Evolutionary conservation across 2,329 filamentous ascomycete genomes (phyloP), one percentile per base, ranked within the genome.

Genomic region (Orbilia oligospora): DNA sequence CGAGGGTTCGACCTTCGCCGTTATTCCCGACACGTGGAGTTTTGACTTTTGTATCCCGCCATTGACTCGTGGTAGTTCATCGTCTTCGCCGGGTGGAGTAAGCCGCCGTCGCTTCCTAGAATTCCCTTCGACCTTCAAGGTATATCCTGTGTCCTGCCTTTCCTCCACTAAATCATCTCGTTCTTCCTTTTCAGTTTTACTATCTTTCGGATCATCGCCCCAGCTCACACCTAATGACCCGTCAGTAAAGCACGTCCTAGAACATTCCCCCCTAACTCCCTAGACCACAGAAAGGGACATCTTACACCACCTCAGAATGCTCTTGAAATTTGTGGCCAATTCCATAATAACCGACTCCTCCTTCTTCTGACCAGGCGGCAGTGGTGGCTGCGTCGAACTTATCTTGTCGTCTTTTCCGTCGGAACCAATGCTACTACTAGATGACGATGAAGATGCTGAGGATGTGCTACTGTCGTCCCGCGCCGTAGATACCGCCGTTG

Each of bases 91-190:
- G 12, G 71, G 68, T 3, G 36, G 56, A 1, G 75, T 53, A 16
- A 44, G 75, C 22, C 75, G 68, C 33, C 75, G 68, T 48, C 75
- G 75, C 30, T 78, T 78, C 63, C 75, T 63, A 30, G 75, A 72
- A 20, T 78, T 78, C 4, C 68, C 68, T 41, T 69, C 68, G 12
- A 64, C 72, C 6, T 46, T 71, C 46, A 68, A 78, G 16, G 51
- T 68, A 30, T 78, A 78, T 9, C 75, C 75, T 16, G 71, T 3
- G 20, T 72, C 75, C 55, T 56, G 22, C 16, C 75, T 53, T 30
- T 78, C 75, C 20, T 78, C 75, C 27, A 64, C 55, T 6, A 66
- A 16, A 2, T 72, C 64, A 20, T 78, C 75, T 44, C 51, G 41
- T 33, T 51, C 68, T 3, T 41, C 22, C 2, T 58, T 41, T 27